Evolutionary conservation across 192 early-diverging fungal species (phyloP).

Genomic region (Podila epicladia): DNA sequence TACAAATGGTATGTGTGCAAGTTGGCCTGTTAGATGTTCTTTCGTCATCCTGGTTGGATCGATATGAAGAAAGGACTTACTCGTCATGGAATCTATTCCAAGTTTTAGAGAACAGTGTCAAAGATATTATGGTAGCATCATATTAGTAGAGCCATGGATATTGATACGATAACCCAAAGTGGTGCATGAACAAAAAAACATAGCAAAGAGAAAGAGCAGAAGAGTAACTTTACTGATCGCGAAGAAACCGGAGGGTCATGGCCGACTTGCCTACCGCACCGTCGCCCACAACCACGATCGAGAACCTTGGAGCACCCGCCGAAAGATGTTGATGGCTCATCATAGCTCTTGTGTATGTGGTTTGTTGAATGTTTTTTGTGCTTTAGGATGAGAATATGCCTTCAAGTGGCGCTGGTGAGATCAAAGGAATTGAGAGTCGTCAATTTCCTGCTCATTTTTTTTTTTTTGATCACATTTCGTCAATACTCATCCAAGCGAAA

Average conservation of each 20-base stretch:
- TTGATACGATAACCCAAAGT: background rate
- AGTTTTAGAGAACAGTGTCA: background rate
- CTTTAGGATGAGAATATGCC: too few species aligned
- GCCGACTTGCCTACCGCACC: conserved; percentile 76
- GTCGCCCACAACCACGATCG: conserved; percentile 41
- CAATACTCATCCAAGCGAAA: background rate
- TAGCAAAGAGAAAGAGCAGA: background rate
- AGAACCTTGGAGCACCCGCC: conserved; percentile 7
- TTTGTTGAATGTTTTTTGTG: too few species aligned
- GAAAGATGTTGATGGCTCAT: background rate
- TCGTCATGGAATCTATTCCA: conserved; percentile 11
- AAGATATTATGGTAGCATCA: background rate
- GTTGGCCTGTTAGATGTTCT: background rate
- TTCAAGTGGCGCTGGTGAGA: too few species aligned
- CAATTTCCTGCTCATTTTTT: background rate
- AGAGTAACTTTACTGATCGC: conserved; percentile 63
- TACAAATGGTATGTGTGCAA: too few species aligned
- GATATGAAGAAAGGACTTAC: background rate
- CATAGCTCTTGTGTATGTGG: background rate
- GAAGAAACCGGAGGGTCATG: conserved; percentile 86
- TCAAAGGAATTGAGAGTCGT: too few species aligned
- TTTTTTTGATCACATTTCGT: background rate
- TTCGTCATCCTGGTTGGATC: background rate
- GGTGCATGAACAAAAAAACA: background rate
- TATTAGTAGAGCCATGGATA: background rate